Base-by-base conservation (phyloP, 352 stramenopile genomes). In the Phytophthora constricta region DNA sequence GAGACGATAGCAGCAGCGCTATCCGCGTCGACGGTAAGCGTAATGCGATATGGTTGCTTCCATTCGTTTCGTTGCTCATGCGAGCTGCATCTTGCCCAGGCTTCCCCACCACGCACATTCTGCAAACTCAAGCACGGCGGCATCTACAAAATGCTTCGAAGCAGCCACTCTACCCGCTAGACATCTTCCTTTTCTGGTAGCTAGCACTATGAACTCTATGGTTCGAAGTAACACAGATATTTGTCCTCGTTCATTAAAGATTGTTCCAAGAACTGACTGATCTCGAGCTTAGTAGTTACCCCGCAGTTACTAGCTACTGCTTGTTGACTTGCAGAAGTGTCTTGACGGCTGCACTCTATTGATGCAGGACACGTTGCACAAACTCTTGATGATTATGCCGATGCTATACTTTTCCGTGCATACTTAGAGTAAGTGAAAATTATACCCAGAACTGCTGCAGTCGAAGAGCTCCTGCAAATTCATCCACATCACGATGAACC, bases 101-200 rank as follows among this genome's bases (percentile, higher is more conserved):
- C 42, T 5, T 81, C 71, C 25, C 62, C 80, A 9, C 66, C 77
- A 34, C 64, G 64, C 34, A 80, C 79, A 22, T 73, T 74, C 41
- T 63, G 61, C 26, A 82, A 88, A 48, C 54, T 69, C 9, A 82
- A 87, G 20, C 86, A 92, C 53, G 86, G 84, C 19, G 73, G 86
- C 20, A 94, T 94, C 57, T 94, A 92, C 54, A 82, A 75, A 28
- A 78, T 90, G 52, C 79, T 94, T 43, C 75, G 82, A 69, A 10
- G 55, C 65, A 62, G 33, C 31, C 39, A 52, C 16, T 33, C 20
- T 5, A 23, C 55, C 22, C 65, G 41, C 42, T 72, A 67, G 59
- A n/a, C n/a, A n/a, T n/a, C n/a, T n/a, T n/a, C n/a, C n/a, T n/a
- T n/a, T n/a, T n/a, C 14, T 17, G 42, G 25, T 46, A 37, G 31